Percentiles rank a stretch among this genome's conserved stretches.
phyloP scores from a whole-genome alignment of 1,284 basidiomycete genomes.

The Pseudozyma thailandica region DNA sequence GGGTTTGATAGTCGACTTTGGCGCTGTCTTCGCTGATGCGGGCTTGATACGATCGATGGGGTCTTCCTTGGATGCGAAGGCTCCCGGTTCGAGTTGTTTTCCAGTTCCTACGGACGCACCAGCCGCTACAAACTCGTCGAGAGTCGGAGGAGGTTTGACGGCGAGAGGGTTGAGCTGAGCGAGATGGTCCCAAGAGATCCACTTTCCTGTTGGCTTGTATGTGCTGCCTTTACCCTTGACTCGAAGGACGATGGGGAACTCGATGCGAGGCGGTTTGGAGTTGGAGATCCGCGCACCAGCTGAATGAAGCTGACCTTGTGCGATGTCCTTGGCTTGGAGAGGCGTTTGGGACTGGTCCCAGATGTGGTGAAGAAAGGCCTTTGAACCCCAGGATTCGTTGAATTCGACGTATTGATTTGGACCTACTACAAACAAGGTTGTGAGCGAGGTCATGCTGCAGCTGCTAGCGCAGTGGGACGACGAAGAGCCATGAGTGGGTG shows the following conservation, averaged over 20 bases:
- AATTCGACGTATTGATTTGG: conserved; percentile 53
- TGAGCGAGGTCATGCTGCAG: conserved; percentile 41
- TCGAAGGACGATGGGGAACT: conserved; percentile 45
- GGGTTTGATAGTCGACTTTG: background rate
- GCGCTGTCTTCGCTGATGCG: background rate
- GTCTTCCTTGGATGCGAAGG: conserved; percentile 9
- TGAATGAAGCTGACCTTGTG: conserved; percentile 28
- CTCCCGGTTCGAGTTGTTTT: conserved; percentile 22
- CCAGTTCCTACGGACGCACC: conserved; percentile 27
- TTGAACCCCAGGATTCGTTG: conserved; percentile 49
- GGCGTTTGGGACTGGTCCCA: conserved; percentile 45
- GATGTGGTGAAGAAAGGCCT: conserved; percentile 52
- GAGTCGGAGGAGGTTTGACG: conserved; percentile 14
- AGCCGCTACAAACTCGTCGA: conserved; percentile 25
- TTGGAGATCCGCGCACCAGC: conserved; percentile 44
- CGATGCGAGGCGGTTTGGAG: conserved; percentile 38
- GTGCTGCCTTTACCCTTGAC: conserved; percentile 41
- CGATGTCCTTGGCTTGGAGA: conserved; percentile 19
- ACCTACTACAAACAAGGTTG: conserved; percentile 55
- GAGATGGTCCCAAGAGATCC: conserved; percentile 52
- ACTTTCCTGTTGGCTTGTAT: conserved; percentile 46
- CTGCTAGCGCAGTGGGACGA: conserved; percentile 2
- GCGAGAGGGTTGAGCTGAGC: conserved; percentile 44
- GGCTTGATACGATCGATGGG: conserved; percentile 14
- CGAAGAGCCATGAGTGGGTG: background rate